phyloP scores from a whole-genome alignment of 73 alveolate species.

The Blepharisma japonicum region DNA sequence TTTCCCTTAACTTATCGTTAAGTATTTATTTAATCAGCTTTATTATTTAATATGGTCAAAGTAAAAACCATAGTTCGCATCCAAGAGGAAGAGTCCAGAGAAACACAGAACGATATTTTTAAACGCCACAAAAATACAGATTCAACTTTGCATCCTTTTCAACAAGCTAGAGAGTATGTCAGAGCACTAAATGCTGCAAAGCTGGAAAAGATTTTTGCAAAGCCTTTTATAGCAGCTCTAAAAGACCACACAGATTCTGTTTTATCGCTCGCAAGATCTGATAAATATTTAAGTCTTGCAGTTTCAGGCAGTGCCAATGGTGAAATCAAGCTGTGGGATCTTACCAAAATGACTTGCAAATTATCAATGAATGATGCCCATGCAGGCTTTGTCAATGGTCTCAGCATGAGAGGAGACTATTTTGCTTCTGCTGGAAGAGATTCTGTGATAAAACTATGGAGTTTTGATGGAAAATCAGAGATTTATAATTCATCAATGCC shows the following conservation, averaged over 20 bases:
- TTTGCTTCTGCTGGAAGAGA: conserved; percentile 16
- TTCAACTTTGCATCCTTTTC: conserved; percentile 74
- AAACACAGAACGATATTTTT: conserved; percentile 67
- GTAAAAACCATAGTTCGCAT: conserved; percentile 75
- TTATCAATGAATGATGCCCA: neutral
- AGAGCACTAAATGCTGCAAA: conserved; percentile 86
- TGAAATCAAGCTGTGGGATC: conserved; percentile 52
- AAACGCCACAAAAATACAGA: conserved; percentile 75
- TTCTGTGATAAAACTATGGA: conserved; percentile 22
- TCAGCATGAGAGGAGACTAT: neutral
- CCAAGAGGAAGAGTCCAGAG: conserved; percentile 66
- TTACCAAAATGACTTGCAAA: conserved; percentile 1
- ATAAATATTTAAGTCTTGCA: conserved; percentile 53
- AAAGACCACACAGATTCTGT: conserved; percentile 83
- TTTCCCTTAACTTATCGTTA: neutral
- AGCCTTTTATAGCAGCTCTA: conserved; percentile 81
- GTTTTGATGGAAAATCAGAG: neutral
- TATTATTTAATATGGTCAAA: conserved; percentile 72
- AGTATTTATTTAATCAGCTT: neutral
- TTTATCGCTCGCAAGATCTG: conserved; percentile 61
- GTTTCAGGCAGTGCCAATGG: conserved; percentile 80
- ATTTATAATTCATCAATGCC: neutral
- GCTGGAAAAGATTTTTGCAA: conserved; percentile 84
- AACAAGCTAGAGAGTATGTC: conserved; percentile 81
- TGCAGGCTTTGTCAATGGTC: conserved; percentile 27